These are phyloP conservation scores for Fusarium virguliforme DNA, from an alignment of 2,329 filamentous ascomycete genomes.

Conservation along the genomic window DNA sequence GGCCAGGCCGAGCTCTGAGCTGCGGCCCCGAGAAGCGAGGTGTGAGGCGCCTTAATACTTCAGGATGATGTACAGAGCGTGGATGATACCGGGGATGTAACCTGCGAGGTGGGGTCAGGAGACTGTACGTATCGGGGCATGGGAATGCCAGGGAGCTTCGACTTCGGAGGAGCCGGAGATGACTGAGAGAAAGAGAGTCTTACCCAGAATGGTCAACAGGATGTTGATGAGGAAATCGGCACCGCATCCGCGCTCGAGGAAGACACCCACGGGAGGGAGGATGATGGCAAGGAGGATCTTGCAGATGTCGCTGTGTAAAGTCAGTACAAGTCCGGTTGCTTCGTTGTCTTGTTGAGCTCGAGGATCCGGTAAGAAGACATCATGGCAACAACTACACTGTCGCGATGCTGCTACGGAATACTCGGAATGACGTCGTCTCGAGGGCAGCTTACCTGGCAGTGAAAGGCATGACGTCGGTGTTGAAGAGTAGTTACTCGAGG, in stretches of 20 bases:
- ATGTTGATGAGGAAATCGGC: slow-evolving; percentile 94
- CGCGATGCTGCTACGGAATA: slow-evolving; percentile 37
- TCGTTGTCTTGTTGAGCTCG: slow-evolving; percentile 11
- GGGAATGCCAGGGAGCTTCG: slow-evolving; percentile 18
- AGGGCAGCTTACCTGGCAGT: slow-evolving; percentile 67
- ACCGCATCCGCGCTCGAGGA: slow-evolving; percentile 93
- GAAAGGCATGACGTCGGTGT: slow-evolving; percentile 69
- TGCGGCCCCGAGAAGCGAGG: slow-evolving; percentile 31
- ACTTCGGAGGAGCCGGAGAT: slow-evolving; percentile 58
- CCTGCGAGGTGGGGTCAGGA: slow-evolving; percentile 54
- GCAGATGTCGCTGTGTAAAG: slow-evolving; percentile 67
- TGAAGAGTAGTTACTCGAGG: slow-evolving; percentile 36
- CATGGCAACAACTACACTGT: slow-evolving; percentile 4
- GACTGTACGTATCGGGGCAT: slow-evolving; percentile 21
- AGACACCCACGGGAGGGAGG: slow-evolving; percentile 91
- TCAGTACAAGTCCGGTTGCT: slow-evolving; percentile 27
- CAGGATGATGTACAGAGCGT: slow-evolving; percentile 93
- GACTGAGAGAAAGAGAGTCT: slow-evolving; percentile 42
- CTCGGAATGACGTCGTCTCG: slow-evolving; percentile 42
- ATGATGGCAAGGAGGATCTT: slow-evolving; percentile 89
- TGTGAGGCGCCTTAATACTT: slow-evolving; percentile 76
- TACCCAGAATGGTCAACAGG: slow-evolving; percentile 82
- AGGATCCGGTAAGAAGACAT: not conserved
- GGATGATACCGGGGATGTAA: slow-evolving; percentile 87
- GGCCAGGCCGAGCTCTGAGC: slow-evolving; percentile 27